Conservation (phyloP, 441 rosid species). For the Adansonia madagascariensis region DNA sequence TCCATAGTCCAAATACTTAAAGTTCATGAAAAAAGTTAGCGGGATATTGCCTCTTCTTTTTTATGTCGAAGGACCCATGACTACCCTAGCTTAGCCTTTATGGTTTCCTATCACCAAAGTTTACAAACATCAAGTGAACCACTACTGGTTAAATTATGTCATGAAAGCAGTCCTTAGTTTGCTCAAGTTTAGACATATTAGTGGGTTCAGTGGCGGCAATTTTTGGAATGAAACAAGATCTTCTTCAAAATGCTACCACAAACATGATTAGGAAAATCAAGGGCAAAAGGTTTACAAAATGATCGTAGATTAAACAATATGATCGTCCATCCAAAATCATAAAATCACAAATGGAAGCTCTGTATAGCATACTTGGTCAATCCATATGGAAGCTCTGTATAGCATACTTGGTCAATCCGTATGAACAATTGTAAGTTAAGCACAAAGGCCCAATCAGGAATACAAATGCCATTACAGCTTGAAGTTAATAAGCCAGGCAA, state of each 20-base stretch:
- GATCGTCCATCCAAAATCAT: neutral
- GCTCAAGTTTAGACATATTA: neutral
- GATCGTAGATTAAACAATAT: neutral
- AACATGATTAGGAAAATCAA: neutral
- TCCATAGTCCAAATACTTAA: neutral
- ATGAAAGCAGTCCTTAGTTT: constrained; percentile 6
- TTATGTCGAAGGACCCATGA: neutral
- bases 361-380: neutral
- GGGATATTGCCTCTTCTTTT: neutral
- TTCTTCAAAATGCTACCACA: neutral
- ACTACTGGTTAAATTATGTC: neutral
- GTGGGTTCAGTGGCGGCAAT: neutral
- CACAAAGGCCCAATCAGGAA: neutral
- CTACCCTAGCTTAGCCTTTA: neutral
- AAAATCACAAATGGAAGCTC: neutral
- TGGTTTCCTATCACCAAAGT: neutral
- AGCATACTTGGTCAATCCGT: neutral
- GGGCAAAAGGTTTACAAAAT: neutral
- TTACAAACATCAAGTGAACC: constrained; percentile 4
- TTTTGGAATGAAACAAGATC: neutral
- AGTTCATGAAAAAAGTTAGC: neutral
- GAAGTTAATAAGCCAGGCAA: neutral
- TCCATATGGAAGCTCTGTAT: neutral
- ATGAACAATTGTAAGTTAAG: neutral
- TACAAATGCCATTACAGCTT: neutral